Evolutionary conservation across 257 asterid genomes (phyloP), one percentile per base, ranked within the genome.

Genomic region (Petunia axillaris): DNA sequence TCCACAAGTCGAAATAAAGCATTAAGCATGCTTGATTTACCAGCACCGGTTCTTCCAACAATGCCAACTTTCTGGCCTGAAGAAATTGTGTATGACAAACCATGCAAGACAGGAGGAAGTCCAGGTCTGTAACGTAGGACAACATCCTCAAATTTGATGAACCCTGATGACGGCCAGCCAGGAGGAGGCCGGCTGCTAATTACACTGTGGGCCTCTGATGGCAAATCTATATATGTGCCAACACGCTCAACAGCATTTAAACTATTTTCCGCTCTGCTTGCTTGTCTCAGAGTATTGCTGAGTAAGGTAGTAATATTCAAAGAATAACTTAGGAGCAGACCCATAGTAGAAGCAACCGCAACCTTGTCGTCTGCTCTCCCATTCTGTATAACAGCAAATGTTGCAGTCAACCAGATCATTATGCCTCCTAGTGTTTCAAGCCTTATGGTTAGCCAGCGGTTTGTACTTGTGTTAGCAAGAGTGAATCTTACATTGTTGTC

Each of bases 41-140:
- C 97, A 64, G 97, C 96, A 60, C 97, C 97, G 9, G 97, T 92
- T 83, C 96, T 88, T 67, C 97, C 97, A 66, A 92, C 94, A 74
- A 92, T 89, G 40, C 96, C 97, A n/a, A 91, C 94, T 81, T 92
- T 92, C 80, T 87, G 89, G 81, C 86, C 82, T 11, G 96, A 88
- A 71, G 80, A 78, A 68, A 91, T 85, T 41, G 83, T 80, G 71
- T 91, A 91, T 4, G 96, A 88, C 83, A 91, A 75, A 57, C 94
- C 92, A 79, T 76, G 88, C 57, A 92, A 84, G 53, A 91, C 94
- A 11, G 89, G 86, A 38, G 96, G 94, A 80, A 92, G 93, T 38
- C 88, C 91, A 55, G 91, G 89, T 87, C 97, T 85, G 78, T 92
- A 92, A 60, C 96, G 83, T 67, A 92, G 78, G 83, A 60, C 82